These are phyloP conservation scores for Monosporascus sp. DNA, from an alignment of 2,329 filamentous ascomycete genomes.

Conservation along the genomic window DNA sequence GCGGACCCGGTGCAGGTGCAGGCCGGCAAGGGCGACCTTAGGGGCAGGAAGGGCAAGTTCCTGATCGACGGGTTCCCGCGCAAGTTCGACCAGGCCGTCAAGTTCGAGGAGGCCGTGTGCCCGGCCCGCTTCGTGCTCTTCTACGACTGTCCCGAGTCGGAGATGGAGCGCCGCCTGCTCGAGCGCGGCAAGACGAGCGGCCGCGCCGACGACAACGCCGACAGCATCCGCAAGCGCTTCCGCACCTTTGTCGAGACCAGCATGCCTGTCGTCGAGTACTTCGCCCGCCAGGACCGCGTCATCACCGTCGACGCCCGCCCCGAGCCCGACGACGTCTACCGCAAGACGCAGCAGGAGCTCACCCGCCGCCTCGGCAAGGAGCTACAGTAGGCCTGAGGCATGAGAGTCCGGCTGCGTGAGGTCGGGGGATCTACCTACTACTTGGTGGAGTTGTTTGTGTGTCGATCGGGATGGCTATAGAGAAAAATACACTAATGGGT, in stretches of 20 bases:
- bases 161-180: constrained; percentile 78
- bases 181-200: constrained; percentile 92
- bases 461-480: too few relatives aligned
- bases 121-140: constrained; percentile 83
- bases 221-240: constrained; percentile 96
- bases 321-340: constrained; percentile 56
- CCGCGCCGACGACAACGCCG: constrained; percentile 86
- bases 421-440: too few relatives aligned
- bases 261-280: constrained; percentile 93
- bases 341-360: constrained; percentile 46
- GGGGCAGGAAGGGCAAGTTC: constrained; percentile 61
- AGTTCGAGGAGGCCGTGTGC: constrained; percentile 88
- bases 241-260: constrained; percentile 89
- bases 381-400: constrained; percentile 16
- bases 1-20: constrained; percentile 20
- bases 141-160: constrained; percentile 85
- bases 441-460: too few relatives aligned
- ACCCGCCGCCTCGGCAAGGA: constrained; percentile 41
- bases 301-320: constrained; percentile 72
- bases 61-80: constrained; percentile 80
- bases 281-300: constrained; percentile 69
- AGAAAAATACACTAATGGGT: too few relatives aligned
- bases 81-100: constrained; percentile 93
- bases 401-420: not conserved
- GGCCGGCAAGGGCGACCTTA: constrained; percentile 18